Base-by-base conservation (phyloP, 192 early-diverging fungal genomes). In the Linnemannia elongata region DNA sequence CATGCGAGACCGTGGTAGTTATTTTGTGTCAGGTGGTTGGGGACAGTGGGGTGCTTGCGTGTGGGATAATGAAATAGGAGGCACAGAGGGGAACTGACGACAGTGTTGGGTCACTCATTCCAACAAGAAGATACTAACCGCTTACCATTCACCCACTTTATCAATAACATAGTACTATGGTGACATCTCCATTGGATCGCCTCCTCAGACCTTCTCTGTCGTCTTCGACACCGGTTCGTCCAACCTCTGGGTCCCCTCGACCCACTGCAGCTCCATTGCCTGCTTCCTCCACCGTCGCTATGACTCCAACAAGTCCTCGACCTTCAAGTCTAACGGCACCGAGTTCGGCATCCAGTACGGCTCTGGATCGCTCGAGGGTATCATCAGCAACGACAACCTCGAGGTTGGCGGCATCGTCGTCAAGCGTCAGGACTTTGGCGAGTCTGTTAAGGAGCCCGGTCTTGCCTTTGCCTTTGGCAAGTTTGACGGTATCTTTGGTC, bases 211-310 rank as follows among this genome's bases (percentile, higher is more conserved):
- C 20, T 99, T 99, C 90, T 94, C 94, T 72, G 97, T 98, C 38
- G 95, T 98, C 66, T 96, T 97, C 57, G 98, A 99, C 87, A 99
- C 98, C 20, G 97, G 97, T n/a, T 97, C 95, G 55, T 96, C 96
- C 47, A 99, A 98, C 89, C 90, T 99, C 73, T 97, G 98, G 98
- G 97, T 99, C 42, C 97, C 98, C 20, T 96, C 97, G n/a, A 96
- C 95, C 38, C 94, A 94, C 75, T 99, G 97, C 93, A 91, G 88
- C 41, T 98, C 97, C 3, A 98, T 99, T 79, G 97, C 98, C 7
- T 99, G 99, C 81, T 98, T 95, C 93, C 92, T 99, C 55, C 99
- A 99, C 88, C 80, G 91, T 44, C 93, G 96, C 24, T 99, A 94
- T 89, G 96, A 99, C 87, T 93, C 96, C 45, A 88, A 82, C 73